A percentile compares a stretch with the other conserved stretches of the same genome.
phyloP scores from a whole-genome alignment of 768 basidiomycete species.

The Grammothele lineata region DNA sequence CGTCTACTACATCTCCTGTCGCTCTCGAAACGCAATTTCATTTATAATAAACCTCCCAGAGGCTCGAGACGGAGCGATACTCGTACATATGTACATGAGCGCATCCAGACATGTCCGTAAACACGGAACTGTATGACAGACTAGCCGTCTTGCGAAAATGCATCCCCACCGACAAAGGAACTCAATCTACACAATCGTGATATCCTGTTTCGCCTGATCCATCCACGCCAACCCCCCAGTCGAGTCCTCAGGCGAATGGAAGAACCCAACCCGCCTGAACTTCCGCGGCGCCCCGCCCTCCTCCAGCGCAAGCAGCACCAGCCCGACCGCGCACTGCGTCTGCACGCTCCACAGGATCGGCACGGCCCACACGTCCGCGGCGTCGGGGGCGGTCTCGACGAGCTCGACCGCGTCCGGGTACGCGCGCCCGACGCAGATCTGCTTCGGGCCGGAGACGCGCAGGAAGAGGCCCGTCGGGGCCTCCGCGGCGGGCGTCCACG shows the following conservation, averaged over 20 bases:
- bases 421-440: background rate
- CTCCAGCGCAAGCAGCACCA: background rate
- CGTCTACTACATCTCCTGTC: too few relatives aligned
- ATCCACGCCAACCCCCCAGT: background rate
- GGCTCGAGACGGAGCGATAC: too few relatives aligned
- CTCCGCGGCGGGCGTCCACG: background rate
- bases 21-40: too few relatives aligned
- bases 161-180: too few relatives aligned
- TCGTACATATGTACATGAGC: too few relatives aligned
- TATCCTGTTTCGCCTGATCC: background rate
- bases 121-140: too few relatives aligned
- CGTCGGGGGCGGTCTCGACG: background rate
- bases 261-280: slow-evolving; percentile 3
- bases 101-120: too few relatives aligned
- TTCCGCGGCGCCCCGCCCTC: background rate
- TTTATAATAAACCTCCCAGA: too few relatives aligned
- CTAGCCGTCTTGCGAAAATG: too few relatives aligned
- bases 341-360: slow-evolving; percentile 2
- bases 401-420: slow-evolving; percentile 1
- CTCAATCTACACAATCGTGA: background rate
- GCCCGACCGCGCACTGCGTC: background rate
- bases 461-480: background rate
- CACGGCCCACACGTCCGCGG: slow-evolving; percentile 1
- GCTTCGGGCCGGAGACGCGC: too few relatives aligned
- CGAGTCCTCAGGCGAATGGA: slow-evolving; percentile 2